phyloP scores from a whole-genome alignment of 352 stramenopile genomes.

The Ophiocytium majus region DNA sequence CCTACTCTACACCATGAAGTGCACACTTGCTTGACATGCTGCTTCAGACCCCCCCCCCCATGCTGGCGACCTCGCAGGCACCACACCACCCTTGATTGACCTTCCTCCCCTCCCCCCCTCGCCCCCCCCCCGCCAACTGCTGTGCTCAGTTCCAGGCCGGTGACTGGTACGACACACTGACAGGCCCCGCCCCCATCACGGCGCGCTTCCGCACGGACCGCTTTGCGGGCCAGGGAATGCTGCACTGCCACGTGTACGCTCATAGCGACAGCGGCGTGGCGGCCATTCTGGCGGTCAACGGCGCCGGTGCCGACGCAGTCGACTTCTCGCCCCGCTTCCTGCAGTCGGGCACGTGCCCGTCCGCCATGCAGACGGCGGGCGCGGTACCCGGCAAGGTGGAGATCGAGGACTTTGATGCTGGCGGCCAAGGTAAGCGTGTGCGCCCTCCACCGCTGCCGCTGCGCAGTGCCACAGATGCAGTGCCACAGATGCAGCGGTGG shows the following conservation, averaged over 20 bases:
- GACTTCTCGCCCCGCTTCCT: background rate
- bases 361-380: background rate
- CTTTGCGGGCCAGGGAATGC: slow-evolving; percentile 31
- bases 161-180: slow-evolving; percentile 51
- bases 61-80: no score
- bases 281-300: background rate
- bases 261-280: background rate
- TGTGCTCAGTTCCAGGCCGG: slow-evolving; percentile 31
- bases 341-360: background rate
- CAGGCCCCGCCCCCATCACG: background rate
- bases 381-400: background rate
- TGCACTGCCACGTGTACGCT: slow-evolving; percentile 44
- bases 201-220: slow-evolving; percentile 40
- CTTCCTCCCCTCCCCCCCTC: no score
- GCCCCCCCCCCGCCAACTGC: no score
- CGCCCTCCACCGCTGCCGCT: no score
- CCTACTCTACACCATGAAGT: no score
- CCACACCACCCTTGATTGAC: no score
- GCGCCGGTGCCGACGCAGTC: background rate
- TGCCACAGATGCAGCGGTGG: no score
- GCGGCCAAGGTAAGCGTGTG: background rate
- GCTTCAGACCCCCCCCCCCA: no score
- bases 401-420: background rate
- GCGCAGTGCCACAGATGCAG: no score
- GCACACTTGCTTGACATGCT: no score